These are phyloP conservation scores for Tuber borchii DNA, from an alignment of 495 filamentous ascomycete genomes.

Conservation along the genomic window DNA sequence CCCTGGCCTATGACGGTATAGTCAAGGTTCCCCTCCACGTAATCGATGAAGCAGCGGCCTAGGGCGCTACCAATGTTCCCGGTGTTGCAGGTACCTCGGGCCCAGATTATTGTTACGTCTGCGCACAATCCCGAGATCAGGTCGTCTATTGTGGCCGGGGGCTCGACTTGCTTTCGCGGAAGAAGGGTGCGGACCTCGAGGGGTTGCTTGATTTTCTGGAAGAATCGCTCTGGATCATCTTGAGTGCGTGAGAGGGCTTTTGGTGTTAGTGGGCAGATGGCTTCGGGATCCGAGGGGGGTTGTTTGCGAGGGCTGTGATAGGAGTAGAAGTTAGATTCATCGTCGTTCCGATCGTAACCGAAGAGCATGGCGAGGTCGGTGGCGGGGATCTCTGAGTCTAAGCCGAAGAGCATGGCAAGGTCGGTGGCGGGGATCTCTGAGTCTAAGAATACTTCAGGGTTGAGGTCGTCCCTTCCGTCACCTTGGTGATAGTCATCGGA, in stretches of 20 bases:
- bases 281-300: not conserved
- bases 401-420: too few relatives aligned
- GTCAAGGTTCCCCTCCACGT: constrained; percentile 11
- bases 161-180: not conserved
- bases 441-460: not conserved
- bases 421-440: not conserved
- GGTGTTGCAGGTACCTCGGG: constrained; percentile 42
- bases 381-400: not conserved
- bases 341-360: not conserved
- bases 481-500: not conserved
- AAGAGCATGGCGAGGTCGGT: not conserved
- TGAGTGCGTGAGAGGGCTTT: not conserved
- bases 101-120: constrained; percentile 43
- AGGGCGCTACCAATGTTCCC: constrained; percentile 43
- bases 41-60: constrained; percentile 40
- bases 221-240: not conserved
- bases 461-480: not conserved
- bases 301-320: not conserved
- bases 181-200: not conserved
- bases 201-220: not conserved
- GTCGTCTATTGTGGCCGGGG: constrained; percentile 10
- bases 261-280: not conserved
- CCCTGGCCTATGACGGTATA: constrained; percentile 20
- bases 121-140: constrained; percentile 18
- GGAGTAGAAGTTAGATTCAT: not conserved